Evolutionary conservation across 2,329 filamentous ascomycete species (phyloP).

Genomic region (Trichoderma cornu-damae): DNA sequence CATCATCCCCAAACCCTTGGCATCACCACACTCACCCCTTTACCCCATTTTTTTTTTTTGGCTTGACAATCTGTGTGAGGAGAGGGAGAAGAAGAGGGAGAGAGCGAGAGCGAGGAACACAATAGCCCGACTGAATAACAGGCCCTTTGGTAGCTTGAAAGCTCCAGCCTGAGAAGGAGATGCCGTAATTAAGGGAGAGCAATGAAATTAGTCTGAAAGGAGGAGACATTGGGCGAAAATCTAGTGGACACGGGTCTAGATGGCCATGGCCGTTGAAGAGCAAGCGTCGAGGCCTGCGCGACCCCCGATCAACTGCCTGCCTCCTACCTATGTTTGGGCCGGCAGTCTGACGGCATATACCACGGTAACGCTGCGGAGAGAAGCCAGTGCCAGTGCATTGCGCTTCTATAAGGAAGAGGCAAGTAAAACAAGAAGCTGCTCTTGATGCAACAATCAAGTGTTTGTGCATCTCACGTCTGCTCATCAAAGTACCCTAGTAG

Average conservation of each 20-base stretch:
- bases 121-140: constrained; percentile 25
- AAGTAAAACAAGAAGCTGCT: constrained; percentile 18
- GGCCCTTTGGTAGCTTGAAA: constrained; percentile 61
- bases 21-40: constrained; percentile 30
- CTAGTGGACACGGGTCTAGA: constrained; percentile 16
- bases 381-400: constrained; percentile 27
- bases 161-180: constrained; percentile 50
- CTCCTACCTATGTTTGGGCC: background rate
- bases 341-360: constrained; percentile 9
- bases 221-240: constrained; percentile 22
- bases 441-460: constrained; percentile 27
- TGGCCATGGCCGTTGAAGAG: constrained; percentile 19
- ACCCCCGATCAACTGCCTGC: constrained; percentile 4
- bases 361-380: constrained; percentile 3
- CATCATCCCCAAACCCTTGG: constrained; percentile 25
- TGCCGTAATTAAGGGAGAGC: constrained; percentile 23
- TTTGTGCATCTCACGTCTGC: constrained; percentile 23
- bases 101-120: constrained; percentile 2
- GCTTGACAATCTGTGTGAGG: constrained; percentile 35
- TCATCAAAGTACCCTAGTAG: constrained; percentile 21
- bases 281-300: constrained; percentile 11
- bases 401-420: constrained; percentile 10
- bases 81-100: constrained; percentile 19
- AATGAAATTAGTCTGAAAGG: constrained; percentile 12
- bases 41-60: constrained; percentile 32